Evolutionary conservation across 2,329 filamentous ascomycete genomes (phyloP).

Genomic region (Aspergillus fumigatus): DNA sequence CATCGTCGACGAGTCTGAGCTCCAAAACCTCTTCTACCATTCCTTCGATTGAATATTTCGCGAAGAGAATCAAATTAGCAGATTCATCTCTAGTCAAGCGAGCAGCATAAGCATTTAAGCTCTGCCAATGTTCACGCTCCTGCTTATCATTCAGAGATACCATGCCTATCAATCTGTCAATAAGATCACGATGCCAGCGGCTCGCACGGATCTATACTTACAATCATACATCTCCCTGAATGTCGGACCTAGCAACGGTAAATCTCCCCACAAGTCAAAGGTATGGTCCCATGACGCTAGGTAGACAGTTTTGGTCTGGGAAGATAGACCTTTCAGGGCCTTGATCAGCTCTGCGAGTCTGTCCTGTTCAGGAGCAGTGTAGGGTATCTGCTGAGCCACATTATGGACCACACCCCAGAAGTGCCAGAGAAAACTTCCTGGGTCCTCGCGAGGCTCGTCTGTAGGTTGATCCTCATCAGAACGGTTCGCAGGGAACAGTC

Average conservation of each 20-base stretch:
- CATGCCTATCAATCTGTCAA: neutral
- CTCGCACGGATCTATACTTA: neutral
- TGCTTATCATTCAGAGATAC: neutral
- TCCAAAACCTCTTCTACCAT: neutral
- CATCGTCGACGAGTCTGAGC: neutral
- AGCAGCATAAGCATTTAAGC: neutral
- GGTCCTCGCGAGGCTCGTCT: neutral
- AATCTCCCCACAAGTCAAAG: neutral
- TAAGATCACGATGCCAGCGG: neutral
- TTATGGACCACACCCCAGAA: neutral
- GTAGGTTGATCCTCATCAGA: neutral
- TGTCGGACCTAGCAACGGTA: neutral
- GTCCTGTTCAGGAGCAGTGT: neutral
- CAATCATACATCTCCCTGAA: neutral
- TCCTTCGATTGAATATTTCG: neutral
- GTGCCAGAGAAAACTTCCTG: slow-evolving; percentile 1
- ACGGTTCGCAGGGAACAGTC: neutral
- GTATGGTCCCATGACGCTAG: neutral
- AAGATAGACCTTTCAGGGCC: neutral
- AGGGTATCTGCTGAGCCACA: neutral
- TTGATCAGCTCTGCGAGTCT: neutral
- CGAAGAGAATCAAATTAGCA: neutral
- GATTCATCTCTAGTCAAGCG: neutral
- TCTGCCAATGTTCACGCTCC: neutral
- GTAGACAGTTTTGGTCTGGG: neutral